Base-by-base conservation (phyloP, 2,329 filamentous ascomycete species). In the Neofusicoccum umdonicola region DNA sequence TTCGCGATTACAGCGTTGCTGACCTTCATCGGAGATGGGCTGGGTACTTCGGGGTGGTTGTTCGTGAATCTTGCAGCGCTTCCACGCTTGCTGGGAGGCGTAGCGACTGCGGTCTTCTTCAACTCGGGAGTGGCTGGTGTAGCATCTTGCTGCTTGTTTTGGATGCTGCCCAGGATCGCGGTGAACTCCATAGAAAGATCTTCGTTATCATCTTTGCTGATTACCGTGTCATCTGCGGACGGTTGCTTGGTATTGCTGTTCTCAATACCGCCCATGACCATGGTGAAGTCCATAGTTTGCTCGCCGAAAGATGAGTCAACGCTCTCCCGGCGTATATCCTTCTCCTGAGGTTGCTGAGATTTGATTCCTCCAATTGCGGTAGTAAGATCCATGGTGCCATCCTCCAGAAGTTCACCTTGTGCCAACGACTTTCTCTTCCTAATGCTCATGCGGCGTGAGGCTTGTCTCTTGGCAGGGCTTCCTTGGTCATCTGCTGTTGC, bases 171-270 rank as follows among this genome's bases (percentile, higher is more conserved):
- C 50, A 83, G 71, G 7, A 80, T 79, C n/a, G 78, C 78, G 1
- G 82, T 83, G 37, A 83, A 76, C 61, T 84, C 82, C 82, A 84
- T 84, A n/a, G 81, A 81, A 31, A 83, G 78, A 74, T 80, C 84
- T 74, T 78, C 78, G 73, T 78, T 76, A 47, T 69, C 74, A 61
- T 70, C 72, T n/a, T 39, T 6, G 62, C 64, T 31, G 67, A 64
- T 35, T 34, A 57, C 60, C 13, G 47, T 58, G 15, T 64, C 64
- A n/a, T 41, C 17, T 12, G 27, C 22, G 15, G 51, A 12, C 6
- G 17, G 27, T 47, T 19, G 27, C 31, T 22, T 15, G 22, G 15
- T 31, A n/a, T 48, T 27, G 12, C 57, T 41, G 57, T 67, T 64
- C 65, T 75, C 74, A 61, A 78, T 79, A 27, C 70, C 71, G 4